These are phyloP conservation scores for Cadophora gregata DNA, from an alignment of 2,329 filamentous ascomycete species.

Conservation along the genomic window DNA sequence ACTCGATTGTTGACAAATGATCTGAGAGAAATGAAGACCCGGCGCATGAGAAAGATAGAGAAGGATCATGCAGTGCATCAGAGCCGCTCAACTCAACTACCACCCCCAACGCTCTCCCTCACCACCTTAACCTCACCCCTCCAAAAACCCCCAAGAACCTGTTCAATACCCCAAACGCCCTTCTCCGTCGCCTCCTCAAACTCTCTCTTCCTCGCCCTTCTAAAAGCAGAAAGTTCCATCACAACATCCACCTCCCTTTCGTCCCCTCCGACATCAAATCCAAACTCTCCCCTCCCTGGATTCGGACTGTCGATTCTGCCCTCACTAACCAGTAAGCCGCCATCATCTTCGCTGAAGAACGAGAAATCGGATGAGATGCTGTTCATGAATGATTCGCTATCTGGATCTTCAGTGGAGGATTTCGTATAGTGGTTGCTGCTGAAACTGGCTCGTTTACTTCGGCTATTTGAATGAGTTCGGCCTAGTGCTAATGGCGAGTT, in stretches of 20 bases:
- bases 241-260: constrained; percentile 27
- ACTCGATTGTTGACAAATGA: neutral
- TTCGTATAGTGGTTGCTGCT: constrained; percentile 27
- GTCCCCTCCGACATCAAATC: constrained; percentile 20
- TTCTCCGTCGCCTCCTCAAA: constrained; percentile 19
- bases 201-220: constrained; percentile 28
- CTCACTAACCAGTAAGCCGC: constrained; percentile 28
- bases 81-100: neutral
- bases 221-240: constrained; percentile 25
- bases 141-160: constrained; percentile 33
- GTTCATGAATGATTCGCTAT: constrained; percentile 33
- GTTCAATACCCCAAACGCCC: constrained; percentile 17
- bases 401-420: constrained; percentile 34
- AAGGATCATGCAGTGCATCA: neutral
- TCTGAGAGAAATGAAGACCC: neutral
- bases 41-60: neutral
- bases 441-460: constrained; percentile 15
- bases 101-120: constrained; percentile 9
- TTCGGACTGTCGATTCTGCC: constrained; percentile 26
- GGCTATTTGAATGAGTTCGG: neutral
- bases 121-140: constrained; percentile 33
- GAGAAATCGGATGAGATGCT: constrained; percentile 30
- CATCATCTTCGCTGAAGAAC: constrained; percentile 36
- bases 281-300: constrained; percentile 10
- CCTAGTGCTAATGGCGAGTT: neutral